Evolutionary conservation across 768 basidiomycete genomes (phyloP).

Genomic region (Lentinula detonsa): DNA sequence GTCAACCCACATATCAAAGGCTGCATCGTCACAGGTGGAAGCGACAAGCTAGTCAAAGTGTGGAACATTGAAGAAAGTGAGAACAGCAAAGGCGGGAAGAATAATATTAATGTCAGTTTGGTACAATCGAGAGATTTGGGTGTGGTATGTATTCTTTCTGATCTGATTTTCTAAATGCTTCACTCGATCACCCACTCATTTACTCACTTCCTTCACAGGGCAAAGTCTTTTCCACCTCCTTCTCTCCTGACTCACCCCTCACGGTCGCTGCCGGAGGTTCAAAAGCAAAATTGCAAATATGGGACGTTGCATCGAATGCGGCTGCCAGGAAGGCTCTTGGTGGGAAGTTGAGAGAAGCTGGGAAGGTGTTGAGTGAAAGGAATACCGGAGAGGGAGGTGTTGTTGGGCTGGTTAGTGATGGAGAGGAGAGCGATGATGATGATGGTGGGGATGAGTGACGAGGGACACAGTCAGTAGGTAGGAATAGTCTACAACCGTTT

Average conservation of each 20-base stretch:
- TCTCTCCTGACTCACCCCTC: slow-evolving; percentile 86
- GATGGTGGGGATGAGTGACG: slow-evolving; percentile 14
- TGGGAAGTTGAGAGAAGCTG: slow-evolving; percentile 62
- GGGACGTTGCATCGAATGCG: slow-evolving; percentile 85
- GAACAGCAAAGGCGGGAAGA: slow-evolving; percentile 61
- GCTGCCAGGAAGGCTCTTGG: slow-evolving; percentile 83
- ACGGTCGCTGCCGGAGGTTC: slow-evolving; percentile 93
- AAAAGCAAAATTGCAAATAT: slow-evolving; percentile 89
- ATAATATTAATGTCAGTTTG: slow-evolving; percentile 74
- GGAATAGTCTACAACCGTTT: too few species aligned
- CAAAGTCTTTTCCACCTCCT: slow-evolving; percentile 89
- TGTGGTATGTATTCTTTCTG: slow-evolving; percentile 49
- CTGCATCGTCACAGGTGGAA: slow-evolving; percentile 89
- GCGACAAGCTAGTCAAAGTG: slow-evolving; percentile 91
- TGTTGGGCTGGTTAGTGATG: slow-evolving; percentile 61
- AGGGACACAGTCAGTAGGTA: too few species aligned
- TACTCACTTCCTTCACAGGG: slow-evolving; percentile 48
- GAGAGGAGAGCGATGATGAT: slow-evolving; percentile 58
- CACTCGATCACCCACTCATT: background rate
- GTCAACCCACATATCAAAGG: slow-evolving; percentile 87
- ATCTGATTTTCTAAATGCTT: background rate
- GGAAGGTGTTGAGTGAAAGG: slow-evolving; percentile 55
- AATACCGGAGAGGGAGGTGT: slow-evolving; percentile 41
- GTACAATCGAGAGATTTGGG: slow-evolving; percentile 88
- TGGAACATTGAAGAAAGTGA: slow-evolving; percentile 84